phyloP scores from a whole-genome alignment of 2,329 filamentous ascomycete genomes.

The Chrysosporium keratinophilum region DNA sequence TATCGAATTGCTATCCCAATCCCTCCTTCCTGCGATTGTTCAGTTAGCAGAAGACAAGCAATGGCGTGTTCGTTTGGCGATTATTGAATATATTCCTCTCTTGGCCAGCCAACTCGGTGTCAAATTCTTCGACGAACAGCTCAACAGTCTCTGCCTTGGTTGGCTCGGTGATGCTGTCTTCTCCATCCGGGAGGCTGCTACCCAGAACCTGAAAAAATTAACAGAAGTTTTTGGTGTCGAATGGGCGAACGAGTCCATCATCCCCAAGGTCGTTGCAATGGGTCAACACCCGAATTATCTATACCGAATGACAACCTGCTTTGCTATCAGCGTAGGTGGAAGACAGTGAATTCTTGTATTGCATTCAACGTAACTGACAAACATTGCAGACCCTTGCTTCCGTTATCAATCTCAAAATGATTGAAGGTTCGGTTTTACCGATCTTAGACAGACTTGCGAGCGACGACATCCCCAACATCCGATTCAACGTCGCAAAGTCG shows the following conservation, averaged over 20 bases:
- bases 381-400: conserved; percentile 69
- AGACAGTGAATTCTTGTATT: background rate
- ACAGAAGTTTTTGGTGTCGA: conserved; percentile 97
- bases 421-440: conserved; percentile 83
- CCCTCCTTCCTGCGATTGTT: conserved; percentile 90
- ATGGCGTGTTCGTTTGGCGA: conserved; percentile 93
- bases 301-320: conserved; percentile 99
- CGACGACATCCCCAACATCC: conserved; percentile 96
- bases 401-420: conserved; percentile 86
- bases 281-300: conserved; percentile 97
- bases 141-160: conserved; percentile 91
- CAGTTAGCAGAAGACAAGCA: conserved; percentile 98
- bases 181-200: conserved; percentile 94
- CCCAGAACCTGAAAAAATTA: conserved; percentile 93
- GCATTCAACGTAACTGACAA: background rate
- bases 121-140: conserved; percentile 96
- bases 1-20: conserved; percentile 92
- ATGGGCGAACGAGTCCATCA: conserved; percentile 94
- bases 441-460: conserved; percentile 90
- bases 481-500: conserved; percentile 98
- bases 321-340: conserved; percentile 81
- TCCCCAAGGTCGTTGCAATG: conserved; percentile 98
- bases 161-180: conserved; percentile 98
- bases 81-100: conserved; percentile 97
- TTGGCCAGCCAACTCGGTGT: conserved; percentile 92